Evolutionary conservation across 768 basidiomycete species (phyloP).

Genomic region (Hericium rajendrae): DNA sequence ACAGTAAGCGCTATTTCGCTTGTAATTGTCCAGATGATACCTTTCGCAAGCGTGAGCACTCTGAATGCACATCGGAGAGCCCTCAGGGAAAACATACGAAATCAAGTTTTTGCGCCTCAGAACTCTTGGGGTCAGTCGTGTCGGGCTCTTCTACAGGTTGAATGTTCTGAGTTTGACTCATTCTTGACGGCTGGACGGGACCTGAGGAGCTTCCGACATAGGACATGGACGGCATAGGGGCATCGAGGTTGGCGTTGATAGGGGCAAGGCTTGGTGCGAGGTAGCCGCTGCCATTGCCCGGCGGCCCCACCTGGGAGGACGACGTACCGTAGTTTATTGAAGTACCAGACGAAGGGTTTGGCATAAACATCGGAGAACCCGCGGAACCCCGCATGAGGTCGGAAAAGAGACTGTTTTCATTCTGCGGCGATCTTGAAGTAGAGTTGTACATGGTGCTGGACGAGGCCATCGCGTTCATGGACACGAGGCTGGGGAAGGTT

Average conservation of each 20-base stretch:
- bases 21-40: slow-evolving; percentile 88
- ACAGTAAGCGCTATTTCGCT: slow-evolving; percentile 77
- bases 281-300: slow-evolving; percentile 14
- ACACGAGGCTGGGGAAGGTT: slow-evolving; percentile 47
- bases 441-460: slow-evolving; percentile 36
- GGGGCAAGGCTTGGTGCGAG: slow-evolving; percentile 43
- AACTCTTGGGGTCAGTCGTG: slow-evolving; percentile 61
- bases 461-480: slow-evolving; percentile 35
- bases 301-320: slow-evolving; percentile 6
- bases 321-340: slow-evolving; percentile 21
- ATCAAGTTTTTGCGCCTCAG: slow-evolving; percentile 81
- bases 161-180: neutral
- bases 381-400: slow-evolving; percentile 21
- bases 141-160: slow-evolving; percentile 32
- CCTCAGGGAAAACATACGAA: slow-evolving; percentile 37
- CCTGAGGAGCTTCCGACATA: slow-evolving; percentile 24
- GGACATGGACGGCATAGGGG: slow-evolving; percentile 40
- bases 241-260: slow-evolving; percentile 49
- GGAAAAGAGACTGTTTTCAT: slow-evolving; percentile 42
- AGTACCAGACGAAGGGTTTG: slow-evolving; percentile 24
- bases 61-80: neutral
- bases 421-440: slow-evolving; percentile 27
- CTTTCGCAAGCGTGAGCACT: slow-evolving; percentile 27
- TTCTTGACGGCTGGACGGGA: slow-evolving; percentile 17
- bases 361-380: slow-evolving; percentile 53